A percentile compares a stretch with the other conserved stretches of the same genome.
Conservation (phyloP, 176 grass and related monocot genomes). For the Cenchrus fungigraminus region DNA sequence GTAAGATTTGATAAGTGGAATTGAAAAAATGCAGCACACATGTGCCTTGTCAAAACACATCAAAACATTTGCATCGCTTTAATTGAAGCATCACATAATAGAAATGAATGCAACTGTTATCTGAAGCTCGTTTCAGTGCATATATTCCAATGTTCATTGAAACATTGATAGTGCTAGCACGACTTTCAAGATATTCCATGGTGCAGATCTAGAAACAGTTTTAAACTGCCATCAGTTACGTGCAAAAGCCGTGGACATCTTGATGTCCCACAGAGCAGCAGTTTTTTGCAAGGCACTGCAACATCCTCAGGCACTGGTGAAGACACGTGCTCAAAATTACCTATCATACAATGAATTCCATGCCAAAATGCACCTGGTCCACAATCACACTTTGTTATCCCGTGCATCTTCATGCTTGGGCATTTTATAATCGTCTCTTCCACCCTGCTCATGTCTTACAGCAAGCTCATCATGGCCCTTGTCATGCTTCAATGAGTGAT, state of each 20-base stretch:
- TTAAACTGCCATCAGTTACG: constrained; percentile 7
- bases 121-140: neutral
- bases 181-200: neutral
- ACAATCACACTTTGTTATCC: constrained; percentile 3
- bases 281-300: neutral
- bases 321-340: neutral
- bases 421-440: constrained; percentile 24
- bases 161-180: constrained; percentile 31
- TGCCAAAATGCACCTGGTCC: neutral
- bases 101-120: constrained; percentile 15
- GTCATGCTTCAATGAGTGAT: constrained; percentile 24
- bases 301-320: neutral
- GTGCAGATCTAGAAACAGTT: constrained; percentile 22
- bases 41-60: neutral
- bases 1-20: no score
- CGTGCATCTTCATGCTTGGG: neutral
- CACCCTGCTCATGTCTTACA: constrained; percentile 39
- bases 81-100: neutral
- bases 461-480: neutral
- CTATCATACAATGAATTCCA: neutral
- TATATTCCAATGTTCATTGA: constrained; percentile 29
- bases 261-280: neutral
- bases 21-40: neutral
- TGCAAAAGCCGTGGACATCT: constrained; percentile 8
- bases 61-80: neutral